Evolutionary conservation across 225 moss, liverwort and hornwort species (phyloP), one percentile per base, ranked within the genome.

Genomic region (Bryoerythrophyllum caledonicum): DNA sequence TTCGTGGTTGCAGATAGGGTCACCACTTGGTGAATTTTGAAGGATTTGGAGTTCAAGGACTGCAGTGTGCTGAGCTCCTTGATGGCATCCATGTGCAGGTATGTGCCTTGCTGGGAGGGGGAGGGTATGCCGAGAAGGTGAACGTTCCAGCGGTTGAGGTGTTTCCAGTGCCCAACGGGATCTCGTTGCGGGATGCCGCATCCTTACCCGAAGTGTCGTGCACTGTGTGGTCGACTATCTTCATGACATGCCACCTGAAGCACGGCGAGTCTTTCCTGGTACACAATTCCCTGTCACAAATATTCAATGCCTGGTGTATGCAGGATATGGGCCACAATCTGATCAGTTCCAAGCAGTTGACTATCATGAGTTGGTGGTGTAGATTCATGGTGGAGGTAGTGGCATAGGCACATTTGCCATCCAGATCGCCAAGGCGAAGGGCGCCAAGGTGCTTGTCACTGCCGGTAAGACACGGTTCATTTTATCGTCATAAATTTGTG

Each of bases 191-290:
- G 25, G 76, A 94, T 66, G 91, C 94, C 4, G 90, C 87, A 63
- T 63, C 80, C 57, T 54, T 94, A 16, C 91, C 90, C 8, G 94
- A 94, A 78, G 94, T 90, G 49, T 19, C 90, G 1, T 84, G 81
- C 64, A 94, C 94, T 21, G 94, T 94, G 5, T 94, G 94, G 94
- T 94, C 92, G 13, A 92, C 94, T 16, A 72, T 90, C 37, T 94
- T 92, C 40, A 91, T 90, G 92, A 90, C 71, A 14, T 84, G 86
- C 76, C 84, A 92, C 64, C 80, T 94, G 44, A 68, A 77, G 28
- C 27, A 84, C 30, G 94, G 94, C 63, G 94, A 94, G 44, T 76
- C 72, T 69, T 70, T 94, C 55, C 70, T 94, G 67, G 94, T 94
- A 73, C 20, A 24, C 10, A 0, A 41, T 11, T 63, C 20, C 9